Evolutionary conservation across 805 yeast species (phyloP), one percentile per base, ranked within the genome.

Genomic region (Lipomyces sp.): DNA sequence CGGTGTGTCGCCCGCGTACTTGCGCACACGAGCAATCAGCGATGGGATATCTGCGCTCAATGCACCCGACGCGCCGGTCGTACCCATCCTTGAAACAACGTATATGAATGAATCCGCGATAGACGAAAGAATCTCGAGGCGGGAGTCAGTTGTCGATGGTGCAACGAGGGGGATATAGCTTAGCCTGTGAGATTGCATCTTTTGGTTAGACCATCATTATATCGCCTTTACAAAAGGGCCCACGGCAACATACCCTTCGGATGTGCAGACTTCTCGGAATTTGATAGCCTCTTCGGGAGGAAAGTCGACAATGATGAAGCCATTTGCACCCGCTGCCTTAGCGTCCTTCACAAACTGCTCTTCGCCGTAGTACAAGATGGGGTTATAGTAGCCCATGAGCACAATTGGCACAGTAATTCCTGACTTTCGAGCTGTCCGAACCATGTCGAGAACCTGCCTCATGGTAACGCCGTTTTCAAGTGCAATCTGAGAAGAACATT

Each of bases 341-440:
- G 95, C 78, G 57, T 84, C 95, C 55, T 75, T 72, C 56, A 89
- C 80, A 73, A 93, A 75, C 68, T 81, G 75, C 62, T 83, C 83
- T 71, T 93, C 98, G 47, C 97, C 98, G 66, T 84, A 91, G 59
- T 78, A 83, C 66, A 87, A 68, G 59, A 93, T 81, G 14, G 99
- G 99, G 71, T 93, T 93, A 73, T 88, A 93, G 77, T 93, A 93
- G 53, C 99, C 99, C 99, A 93, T 93, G 47, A 93, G 77, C 39
- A 93, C 76, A 49, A 93, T 78, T 19, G 99, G 99, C 18, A 90
- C 80, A 35, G 86, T 80, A 48, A 93, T 87, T 50, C 98, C 98
- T 31, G 75, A 78, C 4, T 70, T 71, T 71, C 99, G 80, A 29
- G 98, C 97, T 60, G 78, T 65, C 51, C 73, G 70, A 23, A 93